phyloP scores from a whole-genome alignment of 352 stramenopile species.

The Phytophthora tubulina region DNA sequence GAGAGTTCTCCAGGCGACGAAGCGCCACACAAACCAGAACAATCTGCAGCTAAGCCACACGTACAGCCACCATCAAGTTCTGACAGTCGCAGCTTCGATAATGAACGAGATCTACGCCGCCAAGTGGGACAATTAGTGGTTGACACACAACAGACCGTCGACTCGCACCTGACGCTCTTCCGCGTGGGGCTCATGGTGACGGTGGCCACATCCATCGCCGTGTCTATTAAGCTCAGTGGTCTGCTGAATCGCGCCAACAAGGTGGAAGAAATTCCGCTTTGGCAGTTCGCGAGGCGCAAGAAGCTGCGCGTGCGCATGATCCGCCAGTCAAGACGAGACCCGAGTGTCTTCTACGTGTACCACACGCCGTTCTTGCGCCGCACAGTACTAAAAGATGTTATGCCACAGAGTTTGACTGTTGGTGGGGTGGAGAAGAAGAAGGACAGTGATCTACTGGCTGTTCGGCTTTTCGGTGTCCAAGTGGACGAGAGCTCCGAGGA shows the following conservation, averaged over 20 bases:
- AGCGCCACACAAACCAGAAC: background rate
- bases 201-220: constrained; percentile 51
- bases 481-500: constrained; percentile 76
- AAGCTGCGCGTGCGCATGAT: constrained; percentile 81
- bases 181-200: constrained; percentile 62
- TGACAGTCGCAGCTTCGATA: constrained; percentile 5
- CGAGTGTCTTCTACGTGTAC: constrained; percentile 86
- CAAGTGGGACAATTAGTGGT: constrained; percentile 47
- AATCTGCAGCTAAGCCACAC: background rate
- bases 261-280: constrained; percentile 70
- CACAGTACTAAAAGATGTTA: constrained; percentile 62
- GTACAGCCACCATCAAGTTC: background rate
- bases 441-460: constrained; percentile 56
- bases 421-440: constrained; percentile 14
- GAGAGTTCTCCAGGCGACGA: constrained; percentile 2
- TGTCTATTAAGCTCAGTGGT: constrained; percentile 63
- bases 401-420: constrained; percentile 44
- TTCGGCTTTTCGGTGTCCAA: constrained; percentile 78
- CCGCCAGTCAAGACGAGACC: constrained; percentile 66
- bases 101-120: constrained; percentile 30
- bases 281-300: constrained; percentile 72
- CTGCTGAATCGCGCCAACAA: constrained; percentile 59
- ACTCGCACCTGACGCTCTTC: constrained; percentile 77
- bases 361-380: constrained; percentile 79
- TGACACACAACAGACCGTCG: constrained; percentile 60